Evolutionary conservation across 495 filamentous ascomycete species (phyloP), one percentile per base, ranked within the genome.

Genomic region (Coniosporium apollinis): DNA sequence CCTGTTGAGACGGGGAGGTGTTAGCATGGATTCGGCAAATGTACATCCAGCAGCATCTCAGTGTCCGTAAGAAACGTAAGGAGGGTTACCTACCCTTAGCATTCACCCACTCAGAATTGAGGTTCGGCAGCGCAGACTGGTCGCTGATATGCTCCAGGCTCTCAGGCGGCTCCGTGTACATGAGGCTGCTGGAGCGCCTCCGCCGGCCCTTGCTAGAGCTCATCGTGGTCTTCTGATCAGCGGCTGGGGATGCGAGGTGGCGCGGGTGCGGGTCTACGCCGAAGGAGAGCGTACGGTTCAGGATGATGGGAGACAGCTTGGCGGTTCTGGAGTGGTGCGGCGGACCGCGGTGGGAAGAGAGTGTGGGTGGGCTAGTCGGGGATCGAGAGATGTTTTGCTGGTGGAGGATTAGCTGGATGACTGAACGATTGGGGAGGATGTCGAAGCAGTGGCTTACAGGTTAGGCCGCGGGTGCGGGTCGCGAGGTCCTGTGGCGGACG

Each of bases 101-200:
- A 60, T 97, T 94, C 43, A 94, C 89, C 89, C 89, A 97, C 59
- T 92, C 78, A 45, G 89, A 82, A 64, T 97, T 97, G 54, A 94
- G 57, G 49, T 97, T 97, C 20, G 89, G 89, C 42, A 94, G 60
- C 9, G 82, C 82, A 19, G 83, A 76, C 69, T 97, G 89, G 57
- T 97, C 89, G 46, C 81, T 94, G 55, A 84, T 74, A 52, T 93
- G 87, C 64, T 96, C 87, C 57, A 93, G 70, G 39, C 83, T 86
- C 61, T 96, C 87, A 34, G 72, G 69, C 24, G 87, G 87, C 56
- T 96, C 87, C 49, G 85, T 83, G 59, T 96, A 96, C 56, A 93
- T 79, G 56, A 96, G 67, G 57, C 86, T 94, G 64, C 86, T 94
- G 49, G 85, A 93, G 47, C 87, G 71, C 66, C 87, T 71, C 64